phyloP scores from a whole-genome alignment of 176 grass and related monocot genomes.

The Carex kokanica region DNA sequence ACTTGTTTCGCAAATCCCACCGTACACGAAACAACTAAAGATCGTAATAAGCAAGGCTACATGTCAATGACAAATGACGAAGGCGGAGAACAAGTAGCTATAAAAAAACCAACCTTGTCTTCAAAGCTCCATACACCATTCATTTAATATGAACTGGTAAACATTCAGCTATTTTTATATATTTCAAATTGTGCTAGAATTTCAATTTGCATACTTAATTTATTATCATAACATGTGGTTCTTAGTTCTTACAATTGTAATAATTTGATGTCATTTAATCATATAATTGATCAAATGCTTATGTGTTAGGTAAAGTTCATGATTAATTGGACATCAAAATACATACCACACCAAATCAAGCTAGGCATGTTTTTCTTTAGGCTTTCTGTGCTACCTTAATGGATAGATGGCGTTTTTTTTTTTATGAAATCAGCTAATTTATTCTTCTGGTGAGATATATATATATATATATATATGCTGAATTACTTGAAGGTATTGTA shows the following conservation, averaged over 20 bases:
- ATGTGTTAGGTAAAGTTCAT: not conserved
- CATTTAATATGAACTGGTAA: not conserved
- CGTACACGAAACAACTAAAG: constrained; percentile 5
- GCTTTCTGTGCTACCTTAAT: not conserved
- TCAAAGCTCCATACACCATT: not conserved
- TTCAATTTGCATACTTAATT: not conserved
- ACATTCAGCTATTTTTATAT: not conserved
- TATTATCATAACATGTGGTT: not conserved
- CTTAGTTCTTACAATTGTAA: not conserved
- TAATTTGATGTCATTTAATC: constrained; percentile 14
- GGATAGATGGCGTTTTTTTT: not conserved
- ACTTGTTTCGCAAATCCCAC: not conserved
- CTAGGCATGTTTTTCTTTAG: not conserved
- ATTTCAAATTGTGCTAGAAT: not conserved
- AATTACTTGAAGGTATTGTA: not conserved
- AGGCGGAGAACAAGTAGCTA: not conserved
- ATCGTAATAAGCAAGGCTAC: constrained; percentile 3
- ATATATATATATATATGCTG: too few relatives aligned
- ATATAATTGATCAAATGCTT: not conserved
- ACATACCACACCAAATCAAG: not conserved
- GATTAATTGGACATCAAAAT: not conserved
- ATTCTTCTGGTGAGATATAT: not conserved
- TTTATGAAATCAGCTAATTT: not conserved
- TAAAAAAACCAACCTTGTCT: not conserved
- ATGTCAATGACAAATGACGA: constrained; percentile 10